Percentiles rank a stretch among this genome's conserved stretches.
Conservation (phyloP, 352 stramenopile species). For the Phytophthora europaea region DNA sequence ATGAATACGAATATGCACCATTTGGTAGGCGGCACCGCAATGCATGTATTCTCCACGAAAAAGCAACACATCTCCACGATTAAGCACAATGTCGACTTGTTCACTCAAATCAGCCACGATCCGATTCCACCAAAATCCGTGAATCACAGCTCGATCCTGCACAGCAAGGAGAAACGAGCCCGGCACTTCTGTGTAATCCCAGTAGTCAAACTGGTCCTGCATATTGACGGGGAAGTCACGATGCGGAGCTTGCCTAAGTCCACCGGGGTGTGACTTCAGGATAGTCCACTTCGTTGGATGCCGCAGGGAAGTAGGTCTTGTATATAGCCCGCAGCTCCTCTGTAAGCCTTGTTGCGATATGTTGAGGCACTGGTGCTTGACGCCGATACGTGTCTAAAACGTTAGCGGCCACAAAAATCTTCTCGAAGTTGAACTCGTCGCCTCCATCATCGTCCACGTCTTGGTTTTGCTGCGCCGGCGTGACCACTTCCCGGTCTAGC, state of each 20-base stretch:
- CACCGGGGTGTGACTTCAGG: too few species aligned
- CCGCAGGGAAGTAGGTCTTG: too few species aligned
- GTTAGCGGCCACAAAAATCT: not conserved
- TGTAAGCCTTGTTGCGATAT: not conserved
- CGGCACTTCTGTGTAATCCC: not conserved
- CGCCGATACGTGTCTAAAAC: not conserved
- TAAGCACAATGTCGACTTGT: not conserved
- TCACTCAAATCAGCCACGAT: not conserved
- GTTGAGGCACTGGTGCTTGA: not conserved
- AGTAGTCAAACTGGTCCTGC: not conserved
- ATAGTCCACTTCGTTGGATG: too few species aligned
- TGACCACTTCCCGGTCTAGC: not conserved
- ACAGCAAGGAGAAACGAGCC: not conserved
- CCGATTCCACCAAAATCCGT: not conserved
- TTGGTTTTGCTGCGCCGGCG: not conserved
- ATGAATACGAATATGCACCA: not conserved
- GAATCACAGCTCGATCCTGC: not conserved
- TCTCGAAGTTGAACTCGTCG: too few species aligned
- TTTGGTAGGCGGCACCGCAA: not conserved
- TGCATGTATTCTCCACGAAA: conserved; percentile 1
- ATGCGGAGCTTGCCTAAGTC: not conserved
- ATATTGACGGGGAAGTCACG: not conserved
- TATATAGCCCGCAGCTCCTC: too few species aligned
- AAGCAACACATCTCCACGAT: not conserved
- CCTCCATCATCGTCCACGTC: not conserved